Conservation (phyloP, 1,139 yeast species). For the Kazachstania sp. region DNA sequence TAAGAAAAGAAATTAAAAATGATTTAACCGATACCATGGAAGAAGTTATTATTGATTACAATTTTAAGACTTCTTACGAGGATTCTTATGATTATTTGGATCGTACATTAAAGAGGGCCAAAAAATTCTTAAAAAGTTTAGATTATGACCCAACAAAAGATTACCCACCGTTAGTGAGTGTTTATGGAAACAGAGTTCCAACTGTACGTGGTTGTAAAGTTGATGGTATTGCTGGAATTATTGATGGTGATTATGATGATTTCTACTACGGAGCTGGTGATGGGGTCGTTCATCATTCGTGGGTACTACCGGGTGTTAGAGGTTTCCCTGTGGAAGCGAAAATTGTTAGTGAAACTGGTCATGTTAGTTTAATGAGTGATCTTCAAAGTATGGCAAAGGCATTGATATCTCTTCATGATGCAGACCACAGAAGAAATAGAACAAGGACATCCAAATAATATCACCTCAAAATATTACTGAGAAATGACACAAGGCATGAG, state of each 20-base stretch:
- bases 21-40: conserved; percentile 8
- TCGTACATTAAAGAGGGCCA: conserved; percentile 54
- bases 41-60: conserved; percentile 8
- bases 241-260: conserved; percentile 63
- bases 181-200: conserved; percentile 75
- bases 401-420: conserved; percentile 48
- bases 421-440: conserved; percentile 34
- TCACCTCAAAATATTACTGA: background rate
- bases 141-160: conserved; percentile 41
- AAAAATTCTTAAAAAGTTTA: conserved; percentile 49
- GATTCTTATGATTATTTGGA: conserved; percentile 58
- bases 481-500: too few species aligned
- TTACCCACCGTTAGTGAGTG: conserved; percentile 78
- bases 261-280: conserved; percentile 87
- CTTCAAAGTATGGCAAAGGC: conserved; percentile 64
- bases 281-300: conserved; percentile 78
- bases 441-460: background rate
- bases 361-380: conserved; percentile 72
- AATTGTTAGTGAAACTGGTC: conserved; percentile 59
- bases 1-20: conserved; percentile 7
- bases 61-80: conserved; percentile 38
- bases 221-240: conserved; percentile 42
- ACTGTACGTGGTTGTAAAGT: conserved; percentile 46
- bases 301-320: conserved; percentile 67
- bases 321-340: conserved; percentile 68